Evolutionary conservation across 2,329 filamentous ascomycete species (phyloP).

Genomic region (Cordyceps militaris): DNA sequence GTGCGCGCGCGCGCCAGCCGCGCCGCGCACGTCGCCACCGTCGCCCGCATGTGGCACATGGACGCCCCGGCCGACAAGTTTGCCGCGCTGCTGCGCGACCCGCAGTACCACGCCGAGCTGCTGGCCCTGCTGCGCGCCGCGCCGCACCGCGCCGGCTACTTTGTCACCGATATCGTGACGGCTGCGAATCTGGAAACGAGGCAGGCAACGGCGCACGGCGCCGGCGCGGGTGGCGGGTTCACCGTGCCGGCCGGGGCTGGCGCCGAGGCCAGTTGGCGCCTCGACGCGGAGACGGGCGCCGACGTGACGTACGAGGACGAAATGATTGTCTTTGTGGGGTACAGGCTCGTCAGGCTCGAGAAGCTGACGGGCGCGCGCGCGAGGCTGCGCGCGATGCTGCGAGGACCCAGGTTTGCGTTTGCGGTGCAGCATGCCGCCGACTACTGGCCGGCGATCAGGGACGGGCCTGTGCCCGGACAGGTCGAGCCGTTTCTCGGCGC

Average conservation of each 20-base stretch:
- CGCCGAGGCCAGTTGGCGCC: conserved; percentile 15
- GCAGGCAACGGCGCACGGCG: conserved; percentile 12
- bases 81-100: conserved; percentile 21
- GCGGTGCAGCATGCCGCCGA: conserved; percentile 21
- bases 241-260: conserved; percentile 18
- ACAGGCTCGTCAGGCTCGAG: conserved; percentile 22
- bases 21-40: conserved; percentile 19
- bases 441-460: conserved; percentile 22
- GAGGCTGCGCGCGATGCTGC: conserved; percentile 31
- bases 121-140: conserved; percentile 21
- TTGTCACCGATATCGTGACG: conserved; percentile 23
- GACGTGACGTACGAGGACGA: conserved; percentile 22
- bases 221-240: conserved; percentile 15
- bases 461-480: conserved; percentile 20
- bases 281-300: conserved; percentile 19
- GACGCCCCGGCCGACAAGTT: conserved; percentile 24
- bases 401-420: conserved; percentile 35
- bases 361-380: conserved; percentile 22
- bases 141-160: conserved; percentile 23
- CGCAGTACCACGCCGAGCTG: conserved; percentile 23
- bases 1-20: conserved; percentile 18
- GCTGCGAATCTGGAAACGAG: conserved; percentile 21
- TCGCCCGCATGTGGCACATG: conserved; percentile 26
- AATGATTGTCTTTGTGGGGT: conserved; percentile 24
- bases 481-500: conserved; percentile 17